phyloP scores from a whole-genome alignment of 768 basidiomycete genomes.

The Trametes cinnabarina region DNA sequence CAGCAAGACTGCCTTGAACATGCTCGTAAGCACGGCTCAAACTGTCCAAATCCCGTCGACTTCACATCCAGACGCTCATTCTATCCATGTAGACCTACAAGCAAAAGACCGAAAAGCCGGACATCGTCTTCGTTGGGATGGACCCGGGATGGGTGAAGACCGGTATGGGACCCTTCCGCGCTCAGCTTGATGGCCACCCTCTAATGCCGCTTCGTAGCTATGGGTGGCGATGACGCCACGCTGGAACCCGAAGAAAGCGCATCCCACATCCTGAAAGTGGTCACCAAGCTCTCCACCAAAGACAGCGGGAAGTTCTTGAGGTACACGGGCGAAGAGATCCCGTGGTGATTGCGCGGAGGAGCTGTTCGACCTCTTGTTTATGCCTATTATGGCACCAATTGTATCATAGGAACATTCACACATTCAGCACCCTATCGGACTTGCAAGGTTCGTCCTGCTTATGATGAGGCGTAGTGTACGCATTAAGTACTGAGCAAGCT shows the following conservation, averaged over 20 bases:
- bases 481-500: no score
- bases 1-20: slow-evolving; percentile 36
- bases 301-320: slow-evolving; percentile 15
- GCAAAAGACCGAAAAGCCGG: slow-evolving; percentile 14
- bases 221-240: slow-evolving; percentile 14
- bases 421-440: no score
- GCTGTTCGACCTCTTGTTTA: no score
- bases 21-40: not conserved
- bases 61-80: no score
- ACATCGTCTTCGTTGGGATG: slow-evolving; percentile 11
- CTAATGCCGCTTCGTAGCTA: slow-evolving; percentile 2
- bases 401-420: no score
- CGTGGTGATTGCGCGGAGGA: slow-evolving; percentile 13
- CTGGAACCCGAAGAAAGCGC: slow-evolving; percentile 12
- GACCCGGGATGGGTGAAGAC: slow-evolving; percentile 22
- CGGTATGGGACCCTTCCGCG: not conserved
- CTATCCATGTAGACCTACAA: slow-evolving; percentile 17
- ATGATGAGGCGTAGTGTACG: no score
- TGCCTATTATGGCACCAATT: no score
- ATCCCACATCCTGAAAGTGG: slow-evolving; percentile 8
- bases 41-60: no score
- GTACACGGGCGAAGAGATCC: slow-evolving; percentile 10
- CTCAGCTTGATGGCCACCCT: not conserved
- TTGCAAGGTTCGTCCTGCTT: no score
- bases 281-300: not conserved